A percentile compares a stretch with the other conserved stretches of the same genome.
These are phyloP conservation scores for Dothistroma pini DNA, from an alignment of 2,329 filamentous ascomycete genomes.

Conservation along the genomic window DNA sequence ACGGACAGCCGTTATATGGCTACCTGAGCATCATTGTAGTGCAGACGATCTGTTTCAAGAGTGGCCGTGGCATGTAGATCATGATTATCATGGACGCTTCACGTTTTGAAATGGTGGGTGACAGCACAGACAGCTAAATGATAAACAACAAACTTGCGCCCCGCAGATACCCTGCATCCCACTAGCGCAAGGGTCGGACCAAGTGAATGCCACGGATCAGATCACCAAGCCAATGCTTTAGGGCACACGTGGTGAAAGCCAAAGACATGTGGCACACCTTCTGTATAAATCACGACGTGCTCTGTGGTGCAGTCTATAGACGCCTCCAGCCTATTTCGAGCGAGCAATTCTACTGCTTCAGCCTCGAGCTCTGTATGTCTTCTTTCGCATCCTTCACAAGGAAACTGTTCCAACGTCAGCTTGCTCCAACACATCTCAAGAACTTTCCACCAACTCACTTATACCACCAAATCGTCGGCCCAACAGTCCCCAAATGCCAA, in stretches of 20 bases:
- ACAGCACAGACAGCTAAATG: neutral
- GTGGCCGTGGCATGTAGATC: neutral
- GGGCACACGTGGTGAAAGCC: neutral
- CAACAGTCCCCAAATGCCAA: conserved; percentile 93
- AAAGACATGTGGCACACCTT: neutral
- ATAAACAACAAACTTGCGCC: neutral
- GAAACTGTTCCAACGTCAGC: conserved; percentile 58
- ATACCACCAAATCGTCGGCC: conserved; percentile 87
- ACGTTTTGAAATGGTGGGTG: neutral
- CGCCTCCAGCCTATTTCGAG: neutral
- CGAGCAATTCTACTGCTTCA: conserved; percentile 57
- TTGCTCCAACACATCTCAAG: conserved; percentile 3
- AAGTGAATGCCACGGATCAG: neutral
- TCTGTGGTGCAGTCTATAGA: neutral
- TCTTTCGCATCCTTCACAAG: conserved; percentile 80
- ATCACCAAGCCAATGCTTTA: neutral
- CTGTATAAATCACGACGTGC: neutral
- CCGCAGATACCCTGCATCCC: neutral
- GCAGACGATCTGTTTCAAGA: neutral
- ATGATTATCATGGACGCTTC: neutral
- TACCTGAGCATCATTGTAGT: neutral
- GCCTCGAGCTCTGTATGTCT: conserved; percentile 68
- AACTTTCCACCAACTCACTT: conserved; percentile 60
- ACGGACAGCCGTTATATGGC: neutral
- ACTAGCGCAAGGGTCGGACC: neutral